Conservation (phyloP, 1,284 basidiomycete genomes). For the Stygiomarasmius scandens region DNA sequence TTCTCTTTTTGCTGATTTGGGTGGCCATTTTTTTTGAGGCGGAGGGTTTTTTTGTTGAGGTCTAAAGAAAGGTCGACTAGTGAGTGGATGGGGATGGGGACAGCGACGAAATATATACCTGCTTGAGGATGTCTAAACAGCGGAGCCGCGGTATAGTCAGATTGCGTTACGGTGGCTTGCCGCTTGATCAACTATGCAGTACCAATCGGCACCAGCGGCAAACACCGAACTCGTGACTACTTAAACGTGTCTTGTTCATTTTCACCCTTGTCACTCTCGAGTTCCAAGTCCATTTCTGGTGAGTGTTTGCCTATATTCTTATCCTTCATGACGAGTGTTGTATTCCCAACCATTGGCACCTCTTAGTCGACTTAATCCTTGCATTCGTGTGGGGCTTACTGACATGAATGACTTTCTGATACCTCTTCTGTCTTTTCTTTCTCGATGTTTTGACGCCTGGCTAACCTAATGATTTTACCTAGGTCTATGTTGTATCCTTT, state of each 20-base stretch:
- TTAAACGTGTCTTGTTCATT: conserved; percentile 18
- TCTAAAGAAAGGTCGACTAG: conserved; percentile 22
- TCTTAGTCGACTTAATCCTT: conserved; percentile 79
- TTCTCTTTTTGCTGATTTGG: conserved; percentile 95
- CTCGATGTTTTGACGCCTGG: too few relatives aligned
- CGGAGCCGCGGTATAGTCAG: background rate
- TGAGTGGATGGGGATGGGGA: background rate
- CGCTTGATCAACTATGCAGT: background rate
- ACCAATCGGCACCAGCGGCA: conserved; percentile 10
- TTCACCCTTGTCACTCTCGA: conserved; percentile 7
- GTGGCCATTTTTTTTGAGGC: conserved; percentile 58
- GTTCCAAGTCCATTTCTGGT: conserved; percentile 10
- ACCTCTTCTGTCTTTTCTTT: conserved; percentile 20
- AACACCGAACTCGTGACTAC: conserved; percentile 20
- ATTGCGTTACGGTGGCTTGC: background rate
- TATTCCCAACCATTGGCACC: conserved; percentile 79
- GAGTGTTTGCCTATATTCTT: conserved; percentile 6
- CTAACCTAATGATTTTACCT: too few relatives aligned
- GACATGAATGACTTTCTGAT: conserved; percentile 85
- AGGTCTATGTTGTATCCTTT: too few relatives aligned
- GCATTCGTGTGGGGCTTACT: conserved; percentile 55
- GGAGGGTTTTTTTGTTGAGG: conserved; percentile 18
- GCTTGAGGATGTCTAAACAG: background rate
- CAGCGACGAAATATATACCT: conserved; percentile 1
- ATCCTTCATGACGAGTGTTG: conserved; percentile 74